Evolutionary conservation across 2,329 filamentous ascomycete species (phyloP).

Genomic region (Xylaria digitata): DNA sequence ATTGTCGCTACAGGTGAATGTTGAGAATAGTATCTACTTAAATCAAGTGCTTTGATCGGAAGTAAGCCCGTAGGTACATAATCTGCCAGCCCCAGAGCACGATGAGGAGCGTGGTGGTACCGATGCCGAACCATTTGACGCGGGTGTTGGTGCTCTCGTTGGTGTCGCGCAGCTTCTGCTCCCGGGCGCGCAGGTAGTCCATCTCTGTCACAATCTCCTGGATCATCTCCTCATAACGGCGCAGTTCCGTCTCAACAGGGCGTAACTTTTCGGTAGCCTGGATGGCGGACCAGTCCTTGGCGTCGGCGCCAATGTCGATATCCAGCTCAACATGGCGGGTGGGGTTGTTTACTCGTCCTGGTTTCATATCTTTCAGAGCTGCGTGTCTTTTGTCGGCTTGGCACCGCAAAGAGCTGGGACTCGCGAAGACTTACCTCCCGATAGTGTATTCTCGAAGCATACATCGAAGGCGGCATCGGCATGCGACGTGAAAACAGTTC

Average conservation of each 20-base stretch:
- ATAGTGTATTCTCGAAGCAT: slow-evolving; percentile 89
- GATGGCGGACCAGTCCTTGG: slow-evolving; percentile 97
- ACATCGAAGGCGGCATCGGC: slow-evolving; percentile 94
- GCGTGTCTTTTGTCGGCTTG: slow-evolving; percentile 8
- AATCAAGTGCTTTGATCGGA: slow-evolving; percentile 70
- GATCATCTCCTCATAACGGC: slow-evolving; percentile 91
- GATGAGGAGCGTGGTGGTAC: slow-evolving; percentile 90
- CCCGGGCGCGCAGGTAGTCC: slow-evolving; percentile 90
- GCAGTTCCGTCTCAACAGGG: slow-evolving; percentile 93
- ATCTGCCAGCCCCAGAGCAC: slow-evolving; percentile 96
- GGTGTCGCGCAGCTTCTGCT: slow-evolving; percentile 96
- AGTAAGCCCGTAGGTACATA: slow-evolving; percentile 96
- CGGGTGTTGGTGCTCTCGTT: slow-evolving; percentile 99
- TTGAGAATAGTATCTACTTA: slow-evolving; percentile 31
- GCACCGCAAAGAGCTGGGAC: slow-evolving; percentile 6
- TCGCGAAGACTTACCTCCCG: slow-evolving; percentile 67
- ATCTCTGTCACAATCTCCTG: slow-evolving; percentile 91
- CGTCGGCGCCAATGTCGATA: slow-evolving; percentile 95
- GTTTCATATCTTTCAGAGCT: slow-evolving; percentile 43
- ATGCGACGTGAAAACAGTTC: slow-evolving; percentile 93
- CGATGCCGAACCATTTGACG: slow-evolving; percentile 98
- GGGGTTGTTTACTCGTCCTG: slow-evolving; percentile 58
- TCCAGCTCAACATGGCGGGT: slow-evolving; percentile 86
- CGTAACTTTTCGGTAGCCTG: slow-evolving; percentile 97
- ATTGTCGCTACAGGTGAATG: not conserved